A percentile compares a stretch with the other conserved stretches of the same genome.
These are phyloP conservation scores for Bimuria novae-zelandiae DNA, from an alignment of 2,329 filamentous ascomycete species.

Conservation along the genomic window DNA sequence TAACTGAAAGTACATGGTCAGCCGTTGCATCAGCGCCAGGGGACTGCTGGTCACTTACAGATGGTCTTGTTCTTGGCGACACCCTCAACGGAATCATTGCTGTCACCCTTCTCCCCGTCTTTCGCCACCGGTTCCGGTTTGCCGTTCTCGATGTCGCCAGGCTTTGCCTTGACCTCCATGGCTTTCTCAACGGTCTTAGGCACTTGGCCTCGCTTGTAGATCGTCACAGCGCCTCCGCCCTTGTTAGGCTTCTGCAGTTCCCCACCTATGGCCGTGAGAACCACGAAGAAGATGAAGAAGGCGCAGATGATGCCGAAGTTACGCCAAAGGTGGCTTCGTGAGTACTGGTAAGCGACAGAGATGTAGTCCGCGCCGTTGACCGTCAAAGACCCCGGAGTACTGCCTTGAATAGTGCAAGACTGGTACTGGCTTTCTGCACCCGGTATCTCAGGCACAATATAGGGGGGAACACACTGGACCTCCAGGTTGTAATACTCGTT, in stretches of 20 bases:
- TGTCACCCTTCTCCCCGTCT: constrained; percentile 29
- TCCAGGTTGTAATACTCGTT: constrained; percentile 70
- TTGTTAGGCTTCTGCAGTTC: constrained; percentile 62
- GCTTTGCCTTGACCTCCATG: constrained; percentile 56
- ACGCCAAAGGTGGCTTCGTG: constrained; percentile 63
- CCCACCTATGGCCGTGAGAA: constrained; percentile 51
- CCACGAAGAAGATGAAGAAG: constrained; percentile 56
- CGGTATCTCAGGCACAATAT: constrained; percentile 60
- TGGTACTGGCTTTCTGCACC: constrained; percentile 56
- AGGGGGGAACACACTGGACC: constrained; percentile 60
- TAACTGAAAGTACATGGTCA: constrained; percentile 57
- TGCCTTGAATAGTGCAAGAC: constrained; percentile 64
- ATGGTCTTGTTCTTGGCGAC: constrained; percentile 65
- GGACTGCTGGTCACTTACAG: constrained; percentile 18
- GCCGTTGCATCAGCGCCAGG: no score
- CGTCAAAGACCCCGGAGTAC: constrained; percentile 54
- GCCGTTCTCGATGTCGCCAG: constrained; percentile 59
- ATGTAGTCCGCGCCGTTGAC: constrained; percentile 64
- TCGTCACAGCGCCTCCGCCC: constrained; percentile 63
- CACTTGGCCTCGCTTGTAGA: constrained; percentile 67
- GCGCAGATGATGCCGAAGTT: constrained; percentile 50
- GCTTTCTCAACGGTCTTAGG: constrained; percentile 62
- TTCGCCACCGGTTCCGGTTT: constrained; percentile 36
- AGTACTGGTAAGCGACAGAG: constrained; percentile 59
- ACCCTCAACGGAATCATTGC: constrained; percentile 47